Conservation (phyloP, 768 basidiomycete genomes). For the Mycena polygramma region DNA sequence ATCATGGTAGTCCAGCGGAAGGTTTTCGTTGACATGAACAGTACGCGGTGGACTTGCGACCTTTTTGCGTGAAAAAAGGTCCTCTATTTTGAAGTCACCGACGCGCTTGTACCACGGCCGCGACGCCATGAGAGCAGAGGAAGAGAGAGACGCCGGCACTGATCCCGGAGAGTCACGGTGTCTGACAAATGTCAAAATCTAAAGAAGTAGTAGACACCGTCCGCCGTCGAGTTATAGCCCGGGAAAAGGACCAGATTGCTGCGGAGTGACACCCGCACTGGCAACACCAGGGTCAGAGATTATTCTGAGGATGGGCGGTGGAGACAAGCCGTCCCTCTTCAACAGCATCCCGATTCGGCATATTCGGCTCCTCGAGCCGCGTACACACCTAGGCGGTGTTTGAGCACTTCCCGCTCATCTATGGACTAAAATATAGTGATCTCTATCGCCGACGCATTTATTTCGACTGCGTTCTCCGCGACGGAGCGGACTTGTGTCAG, state of each 20-base stretch:
- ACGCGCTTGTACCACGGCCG: conserved; percentile 53
- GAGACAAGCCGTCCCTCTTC: not conserved
- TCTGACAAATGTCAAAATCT: too few species aligned
- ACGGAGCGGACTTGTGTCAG: too few species aligned
- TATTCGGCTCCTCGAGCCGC: not conserved
- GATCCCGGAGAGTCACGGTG: not conserved
- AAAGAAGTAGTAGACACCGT: too few species aligned
- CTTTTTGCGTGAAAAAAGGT: conserved; percentile 57
- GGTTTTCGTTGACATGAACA: conserved; percentile 61
- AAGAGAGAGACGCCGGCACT: conserved; percentile 20
- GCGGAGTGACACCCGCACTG: not conserved
- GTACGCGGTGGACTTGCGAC: conserved; percentile 58
- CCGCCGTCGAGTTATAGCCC: too few species aligned
- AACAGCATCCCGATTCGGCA: not conserved
- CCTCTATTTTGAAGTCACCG: conserved; percentile 56
- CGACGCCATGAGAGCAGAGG: conserved; percentile 5
- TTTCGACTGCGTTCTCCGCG: too few species aligned
- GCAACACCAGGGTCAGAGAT: not conserved
- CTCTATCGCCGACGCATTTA: too few species aligned
- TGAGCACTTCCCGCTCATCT: too few species aligned
- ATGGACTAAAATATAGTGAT: too few species aligned
- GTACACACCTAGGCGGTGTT: not conserved
- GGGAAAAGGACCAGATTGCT: too few species aligned
- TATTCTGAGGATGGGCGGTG: too few species aligned
- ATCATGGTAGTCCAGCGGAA: conserved; percentile 62